These are phyloP conservation scores for Balakata baccata DNA, from an alignment of 345 rosid genomes.

Conservation along the genomic window DNA sequence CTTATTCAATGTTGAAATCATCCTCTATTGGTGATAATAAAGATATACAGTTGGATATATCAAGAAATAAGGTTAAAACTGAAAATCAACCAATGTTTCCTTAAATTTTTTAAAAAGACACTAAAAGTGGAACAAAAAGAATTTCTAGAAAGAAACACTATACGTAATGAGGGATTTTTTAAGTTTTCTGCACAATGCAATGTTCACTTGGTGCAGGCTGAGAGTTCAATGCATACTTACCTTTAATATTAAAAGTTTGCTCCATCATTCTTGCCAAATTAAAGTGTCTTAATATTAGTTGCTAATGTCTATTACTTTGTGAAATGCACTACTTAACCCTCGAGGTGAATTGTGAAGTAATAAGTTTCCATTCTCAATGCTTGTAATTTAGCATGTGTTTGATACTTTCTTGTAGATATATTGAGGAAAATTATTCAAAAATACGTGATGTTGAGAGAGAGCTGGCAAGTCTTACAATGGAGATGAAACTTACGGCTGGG, in stretches of 20 bases:
- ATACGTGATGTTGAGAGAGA: conserved; percentile 88
- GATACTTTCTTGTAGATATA: conserved; percentile 48
- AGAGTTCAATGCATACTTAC: neutral
- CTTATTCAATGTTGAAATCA: no score
- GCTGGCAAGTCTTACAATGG: conserved; percentile 67
- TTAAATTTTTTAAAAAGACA: no score
- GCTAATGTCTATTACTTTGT: neutral
- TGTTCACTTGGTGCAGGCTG: neutral
- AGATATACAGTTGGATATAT: no score
- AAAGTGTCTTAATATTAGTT: neutral
- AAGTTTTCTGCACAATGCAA: neutral
- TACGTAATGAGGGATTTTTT: no score
- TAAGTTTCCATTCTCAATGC: neutral
- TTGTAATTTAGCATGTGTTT: neutral
- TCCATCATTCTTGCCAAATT: neutral
- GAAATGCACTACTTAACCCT: neutral
- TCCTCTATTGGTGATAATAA: no score
- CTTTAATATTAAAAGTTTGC: neutral
- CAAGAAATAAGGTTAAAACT: no score
- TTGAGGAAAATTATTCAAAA: conserved; percentile 76
- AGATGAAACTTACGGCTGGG: conserved; percentile 96
- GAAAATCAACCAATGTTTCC: no score
- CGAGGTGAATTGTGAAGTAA: neutral
- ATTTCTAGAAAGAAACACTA: no score
- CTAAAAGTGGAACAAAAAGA: no score